Conservation (phyloP, 345 rosid genomes). For the Combretum micranthum region DNA sequence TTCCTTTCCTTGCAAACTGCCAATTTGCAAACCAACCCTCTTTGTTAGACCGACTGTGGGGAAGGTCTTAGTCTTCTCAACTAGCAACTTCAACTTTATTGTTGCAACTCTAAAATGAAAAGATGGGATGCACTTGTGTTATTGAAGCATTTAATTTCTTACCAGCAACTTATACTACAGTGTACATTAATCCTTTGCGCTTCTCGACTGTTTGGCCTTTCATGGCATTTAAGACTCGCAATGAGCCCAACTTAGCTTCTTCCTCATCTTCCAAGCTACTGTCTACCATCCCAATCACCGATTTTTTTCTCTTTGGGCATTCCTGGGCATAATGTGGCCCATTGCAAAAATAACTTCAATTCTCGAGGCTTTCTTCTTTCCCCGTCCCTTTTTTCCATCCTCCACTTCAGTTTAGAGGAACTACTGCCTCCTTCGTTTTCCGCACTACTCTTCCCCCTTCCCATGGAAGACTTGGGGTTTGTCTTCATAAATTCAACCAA, state of each 20-base stretch:
- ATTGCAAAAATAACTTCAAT: not conserved
- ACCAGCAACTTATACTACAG: too few species aligned
- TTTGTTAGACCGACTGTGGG: too few species aligned
- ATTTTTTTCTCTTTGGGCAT: not conserved
- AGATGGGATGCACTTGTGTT: too few species aligned
- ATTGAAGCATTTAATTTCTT: too few species aligned
- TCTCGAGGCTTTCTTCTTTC: not conserved
- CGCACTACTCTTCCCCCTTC: too few species aligned
- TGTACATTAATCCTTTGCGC: too few species aligned
- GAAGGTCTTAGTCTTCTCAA: too few species aligned
- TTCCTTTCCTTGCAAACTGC: too few species aligned
- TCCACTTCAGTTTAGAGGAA: not conserved
- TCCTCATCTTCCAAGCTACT: not conserved
- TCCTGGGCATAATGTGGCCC: not conserved
- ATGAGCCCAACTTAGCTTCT: not conserved
- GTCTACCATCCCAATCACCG: not conserved
- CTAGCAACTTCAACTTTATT: too few species aligned
- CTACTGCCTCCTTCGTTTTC: not conserved
- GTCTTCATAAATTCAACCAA: not conserved
- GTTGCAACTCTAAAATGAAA: too few species aligned
- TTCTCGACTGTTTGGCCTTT: not conserved
- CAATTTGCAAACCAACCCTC: too few species aligned
- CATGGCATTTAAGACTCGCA: not conserved
- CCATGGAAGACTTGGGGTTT: not conserved
- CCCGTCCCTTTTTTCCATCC: not conserved